Evolutionary conservation across 495 filamentous ascomycete species (phyloP), one percentile per base, ranked within the genome.

Genomic region (Rostrohypoxylon terebratum): DNA sequence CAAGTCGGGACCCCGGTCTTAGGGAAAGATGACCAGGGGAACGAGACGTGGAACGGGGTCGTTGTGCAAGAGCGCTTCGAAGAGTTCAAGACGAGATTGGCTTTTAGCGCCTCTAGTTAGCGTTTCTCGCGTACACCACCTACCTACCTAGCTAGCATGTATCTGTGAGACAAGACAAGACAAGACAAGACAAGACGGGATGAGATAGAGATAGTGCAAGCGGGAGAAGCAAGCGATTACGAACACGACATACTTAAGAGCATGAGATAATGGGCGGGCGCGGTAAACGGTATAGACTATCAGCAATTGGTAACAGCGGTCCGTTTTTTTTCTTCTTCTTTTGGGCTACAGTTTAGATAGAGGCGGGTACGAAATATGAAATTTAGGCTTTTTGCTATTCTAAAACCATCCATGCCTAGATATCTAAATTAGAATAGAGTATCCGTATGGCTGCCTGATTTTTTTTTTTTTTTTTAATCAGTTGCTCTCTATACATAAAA

Each of bases 1-100:
- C 95, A 98, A 75, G 89, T 96, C 66, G 95, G 96, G 0, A 87
- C 94, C 69, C 96, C 96, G 21, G 80, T 78, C 20, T 75, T 95
- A 4, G 83, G 80, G 20, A 77, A 74, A 31, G 81, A 85, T 66
- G 79, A 76, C 6, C 77, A 87, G 40, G 89, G 87, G 14, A 79
- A 73, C 53, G 94, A 97, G 80, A 87, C 85, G 63, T 97, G 94
- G 94, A 97, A 97, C 81, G 90, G 87, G 4, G 82, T 83, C 6
- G 73, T 69, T 18, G 87, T 91, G 4, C 77, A 83, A 23, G 85
- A 86, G 16, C 79, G 89, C 67, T 79, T 91, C 74, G 77, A 81
- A 36, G 82, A 83, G 67, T 90, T 88, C 76, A 77, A 78, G 69
- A 74, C 57, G 10, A 61, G 81, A 51, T 48, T 79, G n/a, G 73